These are phyloP conservation scores for Raffaelea albimanens DNA, from an alignment of 2,329 filamentous ascomycete genomes.

Conservation along the genomic window DNA sequence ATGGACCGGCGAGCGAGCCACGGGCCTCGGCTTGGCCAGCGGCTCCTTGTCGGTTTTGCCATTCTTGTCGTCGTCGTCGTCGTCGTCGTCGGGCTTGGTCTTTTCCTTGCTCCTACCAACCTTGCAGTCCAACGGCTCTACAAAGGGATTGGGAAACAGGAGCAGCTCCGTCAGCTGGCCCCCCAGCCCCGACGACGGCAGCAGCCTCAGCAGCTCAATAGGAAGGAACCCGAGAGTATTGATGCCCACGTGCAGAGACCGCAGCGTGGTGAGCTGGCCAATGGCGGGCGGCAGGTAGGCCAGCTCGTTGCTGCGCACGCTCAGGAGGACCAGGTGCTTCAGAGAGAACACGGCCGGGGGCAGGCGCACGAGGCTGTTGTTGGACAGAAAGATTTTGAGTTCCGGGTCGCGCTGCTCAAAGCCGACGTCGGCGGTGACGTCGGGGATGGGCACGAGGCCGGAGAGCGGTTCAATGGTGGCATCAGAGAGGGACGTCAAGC, in stretches of 20 bases:
- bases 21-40: not conserved
- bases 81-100: not conserved
- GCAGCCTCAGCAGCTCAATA: slow-evolving; percentile 49
- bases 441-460: slow-evolving; percentile 43
- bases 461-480: slow-evolving; percentile 47
- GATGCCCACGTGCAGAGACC: slow-evolving; percentile 55
- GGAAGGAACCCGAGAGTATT: slow-evolving; percentile 54
- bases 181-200: slow-evolving; percentile 24
- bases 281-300: slow-evolving; percentile 52
- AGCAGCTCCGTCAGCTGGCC: slow-evolving; percentile 41
- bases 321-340: slow-evolving; percentile 53
- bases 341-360: slow-evolving; percentile 54
- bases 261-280: slow-evolving; percentile 45
- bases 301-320: slow-evolving; percentile 54
- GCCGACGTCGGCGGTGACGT: slow-evolving; percentile 44
- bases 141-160: slow-evolving; percentile 55
- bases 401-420: slow-evolving; percentile 50
- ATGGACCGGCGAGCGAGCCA: slow-evolving; percentile 12
- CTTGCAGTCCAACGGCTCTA: slow-evolving; percentile 20
- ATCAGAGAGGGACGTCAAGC: slow-evolving; percentile 44
- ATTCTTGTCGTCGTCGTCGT: not conserved
- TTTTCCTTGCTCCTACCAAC: slow-evolving; percentile 4
- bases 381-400: slow-evolving; percentile 51
- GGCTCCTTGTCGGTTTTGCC: not conserved
- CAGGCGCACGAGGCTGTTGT: slow-evolving; percentile 46